These are phyloP conservation scores for Neurospora cerealis DNA, from an alignment of 495 filamentous ascomycete species.

Conservation along the genomic window DNA sequence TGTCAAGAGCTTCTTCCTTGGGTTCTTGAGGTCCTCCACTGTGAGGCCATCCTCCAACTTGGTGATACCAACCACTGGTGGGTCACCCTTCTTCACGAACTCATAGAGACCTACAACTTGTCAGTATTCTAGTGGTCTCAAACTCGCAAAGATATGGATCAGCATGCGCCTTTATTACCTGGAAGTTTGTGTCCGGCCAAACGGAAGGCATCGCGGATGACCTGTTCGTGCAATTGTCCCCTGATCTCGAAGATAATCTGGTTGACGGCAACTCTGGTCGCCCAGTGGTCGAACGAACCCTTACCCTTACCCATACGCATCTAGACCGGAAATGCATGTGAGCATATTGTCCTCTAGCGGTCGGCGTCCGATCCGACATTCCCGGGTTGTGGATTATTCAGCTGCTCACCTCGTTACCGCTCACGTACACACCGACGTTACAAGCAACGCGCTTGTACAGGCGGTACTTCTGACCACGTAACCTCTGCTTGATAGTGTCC, in stretches of 20 bases:
- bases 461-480: constrained; percentile 86
- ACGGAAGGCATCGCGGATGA: constrained; percentile 87
- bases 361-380: not conserved
- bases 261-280: constrained; percentile 73
- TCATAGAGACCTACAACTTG: constrained; percentile 66
- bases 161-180: constrained; percentile 44
- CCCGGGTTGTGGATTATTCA: not conserved
- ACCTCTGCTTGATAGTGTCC: constrained; percentile 77
- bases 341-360: constrained; percentile 1
- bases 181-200: constrained; percentile 93
- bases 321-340: constrained; percentile 22
- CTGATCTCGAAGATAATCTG: constrained; percentile 87
- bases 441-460: constrained; percentile 84
- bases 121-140: constrained; percentile 10
- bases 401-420: constrained; percentile 70
- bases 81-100: constrained; percentile 87
- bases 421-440: constrained; percentile 90
- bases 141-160: not conserved
- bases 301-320: constrained; percentile 98
- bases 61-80: constrained; percentile 85
- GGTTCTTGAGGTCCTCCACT: constrained; percentile 65
- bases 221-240: constrained; percentile 86
- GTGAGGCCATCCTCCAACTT: constrained; percentile 77
- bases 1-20: constrained; percentile 44
- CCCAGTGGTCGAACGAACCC: constrained; percentile 95